Conservation (phyloP, 768 basidiomycete genomes). For the Pholiota molesta region DNA sequence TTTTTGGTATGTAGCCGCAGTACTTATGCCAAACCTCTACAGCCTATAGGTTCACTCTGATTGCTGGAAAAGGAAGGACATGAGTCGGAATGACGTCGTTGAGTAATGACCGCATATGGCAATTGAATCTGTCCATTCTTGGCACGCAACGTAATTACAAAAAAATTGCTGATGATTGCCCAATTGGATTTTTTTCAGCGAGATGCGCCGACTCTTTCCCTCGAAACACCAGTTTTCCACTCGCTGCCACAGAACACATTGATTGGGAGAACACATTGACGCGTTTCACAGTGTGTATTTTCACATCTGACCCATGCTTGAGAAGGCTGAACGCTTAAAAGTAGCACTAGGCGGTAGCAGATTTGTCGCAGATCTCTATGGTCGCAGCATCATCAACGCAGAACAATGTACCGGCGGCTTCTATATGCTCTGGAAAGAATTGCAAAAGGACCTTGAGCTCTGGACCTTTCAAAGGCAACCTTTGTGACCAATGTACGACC, state of each 20-base stretch:
- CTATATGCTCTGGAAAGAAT: constrained; percentile 14
- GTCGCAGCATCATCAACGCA: neutral
- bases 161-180: constrained; percentile 1
- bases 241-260: neutral
- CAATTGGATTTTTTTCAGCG: constrained; percentile 6
- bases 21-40: no score
- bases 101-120: neutral
- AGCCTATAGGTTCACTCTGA: neutral
- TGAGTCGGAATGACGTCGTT: neutral
- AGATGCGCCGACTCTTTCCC: constrained; percentile 1
- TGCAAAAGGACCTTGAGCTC: constrained; percentile 9
- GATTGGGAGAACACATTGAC: neutral
- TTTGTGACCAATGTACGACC: constrained; percentile 15
- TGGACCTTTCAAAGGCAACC: constrained; percentile 14
- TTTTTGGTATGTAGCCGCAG: no score
- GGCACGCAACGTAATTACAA: constrained; percentile 7
- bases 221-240: neutral
- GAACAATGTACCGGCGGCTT: neutral
- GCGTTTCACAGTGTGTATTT: no score
- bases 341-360: neutral
- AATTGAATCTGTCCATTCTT: constrained; percentile 1
- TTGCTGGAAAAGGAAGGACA: neutral
- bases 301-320: neutral
- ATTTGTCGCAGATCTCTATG: neutral
- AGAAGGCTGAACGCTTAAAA: neutral